Evolutionary conservation across 331 rosid species (phyloP).

Genomic region (Rhamnella rubrinervis): DNA sequence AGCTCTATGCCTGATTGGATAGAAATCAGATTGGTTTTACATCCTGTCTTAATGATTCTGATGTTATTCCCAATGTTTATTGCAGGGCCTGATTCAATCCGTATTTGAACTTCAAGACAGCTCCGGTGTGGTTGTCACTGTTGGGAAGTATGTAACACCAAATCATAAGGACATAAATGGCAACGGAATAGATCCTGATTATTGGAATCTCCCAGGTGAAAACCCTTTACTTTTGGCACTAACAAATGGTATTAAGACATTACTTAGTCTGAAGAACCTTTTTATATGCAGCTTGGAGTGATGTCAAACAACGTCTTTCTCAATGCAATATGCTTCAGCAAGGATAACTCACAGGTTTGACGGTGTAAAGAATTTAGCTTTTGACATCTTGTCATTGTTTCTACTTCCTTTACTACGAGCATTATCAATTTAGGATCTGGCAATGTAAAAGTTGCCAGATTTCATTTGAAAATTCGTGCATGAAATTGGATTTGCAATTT

Average conservation of each 20-base stretch:
- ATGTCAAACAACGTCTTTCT: constrained; percentile 59
- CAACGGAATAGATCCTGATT: constrained; percentile 90
- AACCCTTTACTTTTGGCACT: constrained; percentile 1
- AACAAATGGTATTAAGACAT: constrained; percentile 3
- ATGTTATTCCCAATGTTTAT: constrained; percentile 21
- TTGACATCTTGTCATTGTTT: not conserved
- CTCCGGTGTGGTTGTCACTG: constrained; percentile 91
- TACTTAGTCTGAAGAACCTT: constrained; percentile 25
- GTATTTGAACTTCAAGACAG: constrained; percentile 91
- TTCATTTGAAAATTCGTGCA: constrained; percentile 6
- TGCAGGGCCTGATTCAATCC: constrained; percentile 88
- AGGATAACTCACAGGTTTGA: constrained; percentile 41
- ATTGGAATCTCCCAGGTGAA: constrained; percentile 75
- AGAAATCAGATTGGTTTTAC: not conserved
- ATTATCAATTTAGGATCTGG: not conserved
- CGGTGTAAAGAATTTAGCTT: not conserved
- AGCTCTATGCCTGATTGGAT: too few species aligned
- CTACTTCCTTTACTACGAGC: not conserved
- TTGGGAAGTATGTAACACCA: constrained; percentile 93
- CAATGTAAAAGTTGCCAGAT: constrained; percentile 11
- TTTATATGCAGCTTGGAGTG: constrained; percentile 66
- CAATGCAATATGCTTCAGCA: constrained; percentile 54
- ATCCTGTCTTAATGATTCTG: constrained; percentile 17
- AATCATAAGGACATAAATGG: constrained; percentile 90
- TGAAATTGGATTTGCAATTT: constrained; percentile 4